Base-by-base conservation (phyloP, 2,329 filamentous ascomycete genomes). In the Claviceps arundinis region DNA sequence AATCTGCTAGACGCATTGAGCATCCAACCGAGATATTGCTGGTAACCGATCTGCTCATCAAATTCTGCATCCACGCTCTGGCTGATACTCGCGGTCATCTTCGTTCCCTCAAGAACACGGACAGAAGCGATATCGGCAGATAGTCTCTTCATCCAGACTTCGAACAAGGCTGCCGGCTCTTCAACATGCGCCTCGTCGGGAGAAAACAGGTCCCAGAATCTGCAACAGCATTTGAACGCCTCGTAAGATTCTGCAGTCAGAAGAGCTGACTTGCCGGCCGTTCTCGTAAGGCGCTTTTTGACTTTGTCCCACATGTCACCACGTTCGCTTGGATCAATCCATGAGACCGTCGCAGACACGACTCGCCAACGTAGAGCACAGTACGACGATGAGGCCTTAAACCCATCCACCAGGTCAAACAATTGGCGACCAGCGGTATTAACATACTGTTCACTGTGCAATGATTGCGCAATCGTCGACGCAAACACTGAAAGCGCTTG, bases 331-430 rank as follows among this genome's bases (percentile, higher is more conserved):
- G 62, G 58, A 2, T 58, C 52, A 37, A 62, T 56, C 69, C 70
- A 73, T 0, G 62, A 60, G 2, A 69, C 57, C 2, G 65, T 62
- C 48, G 59, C 65, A 9, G 68, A 65, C 38, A 69, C 58, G 30
- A 70, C 63, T 16, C 66, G 64, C 71, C 71, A 73, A 46, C 67
- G 70, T n/a, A 73, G 54, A 1, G 69, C 64, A 6, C 62, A 61
- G 30, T 64, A 54, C 4, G 57, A 55, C 5, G 62, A 60, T 9
- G 64, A 65, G 7, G 64, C 62, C 47, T 62, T 61, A 0, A 64
- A 53, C 13, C 61, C 57, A 16, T 57, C 63, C 1, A 67, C 58
- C 4, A 69, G 55, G 7, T 70, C 63, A 24, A 70, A 67, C 3
- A 76, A 59, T 47, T 63, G 65, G 22, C 61, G 64, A 5, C 68